Percentiles rank a stretch among this genome's conserved stretches.
Conservation (phyloP, 2,329 filamentous ascomycete genomes). For the Xylariaceae sp. region DNA sequence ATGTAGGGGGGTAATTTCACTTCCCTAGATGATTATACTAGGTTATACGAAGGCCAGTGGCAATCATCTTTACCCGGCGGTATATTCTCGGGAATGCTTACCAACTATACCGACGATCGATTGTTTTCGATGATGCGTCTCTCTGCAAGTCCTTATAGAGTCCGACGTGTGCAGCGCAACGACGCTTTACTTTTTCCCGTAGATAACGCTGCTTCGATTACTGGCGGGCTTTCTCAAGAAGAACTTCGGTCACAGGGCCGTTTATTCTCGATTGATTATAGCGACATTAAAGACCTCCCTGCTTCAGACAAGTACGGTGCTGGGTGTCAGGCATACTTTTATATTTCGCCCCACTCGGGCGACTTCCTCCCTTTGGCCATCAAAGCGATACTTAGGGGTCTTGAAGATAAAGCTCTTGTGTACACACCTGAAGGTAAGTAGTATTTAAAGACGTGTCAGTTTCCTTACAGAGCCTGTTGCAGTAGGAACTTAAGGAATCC, state of each 20-base stretch:
- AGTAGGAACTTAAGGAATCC: no score
- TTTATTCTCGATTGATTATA: slow-evolving; percentile 52
- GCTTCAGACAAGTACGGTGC: slow-evolving; percentile 43
- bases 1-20: slow-evolving; percentile 15
- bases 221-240: slow-evolving; percentile 40
- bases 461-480: no score
- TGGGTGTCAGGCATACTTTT: slow-evolving; percentile 55
- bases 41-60: slow-evolving; percentile 14
- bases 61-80: slow-evolving; percentile 19
- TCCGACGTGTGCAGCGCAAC: slow-evolving; percentile 42
- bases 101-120: slow-evolving; percentile 14
- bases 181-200: slow-evolving; percentile 47
- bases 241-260: slow-evolving; percentile 43
- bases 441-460: no score
- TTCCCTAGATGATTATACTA: slow-evolving; percentile 14
- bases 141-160: slow-evolving; percentile 48
- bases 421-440: slow-evolving; percentile 55
- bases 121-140: slow-evolving; percentile 23
- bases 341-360: slow-evolving; percentile 46
- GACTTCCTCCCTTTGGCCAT: slow-evolving; percentile 56
- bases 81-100: slow-evolving; percentile 10
- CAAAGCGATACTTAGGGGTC: slow-evolving; percentile 45
- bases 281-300: slow-evolving; percentile 39
- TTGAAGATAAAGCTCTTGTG: slow-evolving; percentile 44
- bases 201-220: slow-evolving; percentile 41